phyloP scores from a whole-genome alignment of 73 alveolate genomes.

The Tetrahymena thermophila region DNA sequence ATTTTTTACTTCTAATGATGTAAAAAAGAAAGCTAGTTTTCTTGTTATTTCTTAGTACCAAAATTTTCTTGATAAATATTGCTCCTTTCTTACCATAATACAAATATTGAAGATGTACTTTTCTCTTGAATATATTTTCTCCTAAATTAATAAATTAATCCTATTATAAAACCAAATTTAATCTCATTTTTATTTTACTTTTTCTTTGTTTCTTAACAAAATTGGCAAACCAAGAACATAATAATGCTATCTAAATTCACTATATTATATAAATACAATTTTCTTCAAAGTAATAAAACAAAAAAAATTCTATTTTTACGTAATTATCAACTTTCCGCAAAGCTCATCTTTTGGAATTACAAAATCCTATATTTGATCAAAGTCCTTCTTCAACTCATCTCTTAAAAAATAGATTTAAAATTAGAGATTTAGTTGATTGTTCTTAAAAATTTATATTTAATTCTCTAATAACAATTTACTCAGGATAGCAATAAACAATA shows the following conservation, averaged over 20 bases:
- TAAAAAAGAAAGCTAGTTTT: not conserved
- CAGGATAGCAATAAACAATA: not conserved
- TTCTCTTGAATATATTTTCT: not conserved
- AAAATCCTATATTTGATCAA: not conserved
- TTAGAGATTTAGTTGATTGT: not conserved
- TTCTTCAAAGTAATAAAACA: not conserved
- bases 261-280: not conserved
- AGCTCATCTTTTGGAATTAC: not conserved
- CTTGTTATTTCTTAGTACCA: not conserved
- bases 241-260: not conserved
- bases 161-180: not conserved
- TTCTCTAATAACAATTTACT: not conserved
- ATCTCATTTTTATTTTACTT: not conserved
- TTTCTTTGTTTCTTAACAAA: not conserved
- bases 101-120: not conserved
- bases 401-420: not conserved
- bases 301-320: not conserved
- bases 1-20: not conserved
- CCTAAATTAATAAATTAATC: not conserved
- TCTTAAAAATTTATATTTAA: no score
- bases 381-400: not conserved
- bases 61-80: not conserved
- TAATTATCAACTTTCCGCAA: not conserved
- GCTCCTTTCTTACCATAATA: not conserved
- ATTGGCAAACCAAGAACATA: not conserved